Conservation (phyloP, 768 basidiomycete species). For the Suillus americanus region DNA sequence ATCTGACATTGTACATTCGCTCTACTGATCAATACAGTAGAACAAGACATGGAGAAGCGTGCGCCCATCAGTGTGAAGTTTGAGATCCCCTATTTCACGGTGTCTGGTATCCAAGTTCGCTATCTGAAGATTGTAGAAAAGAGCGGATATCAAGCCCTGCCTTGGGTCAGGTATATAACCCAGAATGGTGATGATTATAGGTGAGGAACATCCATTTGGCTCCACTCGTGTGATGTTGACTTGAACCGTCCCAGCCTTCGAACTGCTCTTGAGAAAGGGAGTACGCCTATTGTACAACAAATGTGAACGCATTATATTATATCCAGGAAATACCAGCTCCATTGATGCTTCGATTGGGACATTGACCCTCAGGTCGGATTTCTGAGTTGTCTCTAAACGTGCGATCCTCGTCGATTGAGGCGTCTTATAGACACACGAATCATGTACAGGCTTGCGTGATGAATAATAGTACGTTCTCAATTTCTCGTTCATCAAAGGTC, state of each 20-base stretch:
- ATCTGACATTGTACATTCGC: not conserved
- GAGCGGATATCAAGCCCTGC: constrained; percentile 93
- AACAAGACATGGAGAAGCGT: constrained; percentile 46
- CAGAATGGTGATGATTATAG: constrained; percentile 92
- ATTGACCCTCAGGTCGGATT: not conserved
- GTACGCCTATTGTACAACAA: constrained; percentile 51
- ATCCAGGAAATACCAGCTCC: constrained; percentile 16
- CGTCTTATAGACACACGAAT: not conserved
- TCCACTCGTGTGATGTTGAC: not conserved
- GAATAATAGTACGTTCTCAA: not conserved
- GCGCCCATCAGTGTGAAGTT: constrained; percentile 97
- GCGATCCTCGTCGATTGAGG: not conserved
- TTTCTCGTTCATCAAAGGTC: not conserved
- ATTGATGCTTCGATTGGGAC: not conserved
- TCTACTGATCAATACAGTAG: not conserved
- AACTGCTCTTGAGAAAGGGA: constrained; percentile 75
- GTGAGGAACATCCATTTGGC: constrained; percentile 36
- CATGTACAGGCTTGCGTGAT: not conserved
- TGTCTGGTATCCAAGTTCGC: constrained; percentile 95
- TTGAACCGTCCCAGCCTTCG: constrained; percentile 46
- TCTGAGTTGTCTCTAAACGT: not conserved
- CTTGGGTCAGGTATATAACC: constrained; percentile 95
- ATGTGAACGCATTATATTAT: constrained; percentile 27
- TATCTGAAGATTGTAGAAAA: constrained; percentile 99
- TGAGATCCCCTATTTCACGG: constrained; percentile 98